A percentile compares a stretch with the other conserved stretches of the same genome.
These are phyloP conservation scores for Sistotremastrum suecicum DNA, from an alignment of 768 basidiomycete species.

Conservation along the genomic window DNA sequence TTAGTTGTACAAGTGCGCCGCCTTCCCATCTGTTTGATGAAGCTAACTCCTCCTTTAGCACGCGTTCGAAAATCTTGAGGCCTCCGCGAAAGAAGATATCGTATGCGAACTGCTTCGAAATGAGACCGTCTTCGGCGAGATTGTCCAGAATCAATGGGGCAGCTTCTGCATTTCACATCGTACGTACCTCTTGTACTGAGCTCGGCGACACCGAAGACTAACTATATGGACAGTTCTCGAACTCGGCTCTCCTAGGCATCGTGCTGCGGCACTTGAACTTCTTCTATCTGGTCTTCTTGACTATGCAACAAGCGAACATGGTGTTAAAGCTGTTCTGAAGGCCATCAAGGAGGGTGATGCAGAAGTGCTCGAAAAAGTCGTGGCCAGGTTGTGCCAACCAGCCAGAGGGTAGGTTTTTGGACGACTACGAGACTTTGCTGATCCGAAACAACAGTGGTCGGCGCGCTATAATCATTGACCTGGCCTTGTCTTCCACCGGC, in stretches of 20 bases:
- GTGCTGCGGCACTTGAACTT: constrained; percentile 64
- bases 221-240: constrained; percentile 46
- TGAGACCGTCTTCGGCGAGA: constrained; percentile 49
- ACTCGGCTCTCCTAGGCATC: constrained; percentile 67
- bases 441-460: constrained; percentile 30
- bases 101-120: constrained; percentile 75
- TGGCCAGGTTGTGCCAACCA: constrained; percentile 75
- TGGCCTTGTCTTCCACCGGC: constrained; percentile 71
- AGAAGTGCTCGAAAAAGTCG: constrained; percentile 58
- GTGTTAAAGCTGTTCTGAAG: constrained; percentile 78
- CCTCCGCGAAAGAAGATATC: constrained; percentile 71
- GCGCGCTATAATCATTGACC: constrained; percentile 74
- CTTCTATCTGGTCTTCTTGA: constrained; percentile 63
- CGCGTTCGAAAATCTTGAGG: constrained; percentile 76
- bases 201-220: constrained; percentile 1
- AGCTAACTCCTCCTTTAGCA: constrained; percentile 28
- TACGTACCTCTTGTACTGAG: constrained; percentile 21
- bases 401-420: constrained; percentile 50
- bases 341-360: constrained; percentile 75
- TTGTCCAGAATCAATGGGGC: constrained; percentile 81
- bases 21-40: constrained; percentile 5
- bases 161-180: constrained; percentile 80
- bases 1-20: constrained; percentile 64
- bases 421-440: not conserved
- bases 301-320: constrained; percentile 72